phyloP scores from a whole-genome alignment of 139 green algal genomes.

The Chlamydomonas sphaeroides region DNA sequence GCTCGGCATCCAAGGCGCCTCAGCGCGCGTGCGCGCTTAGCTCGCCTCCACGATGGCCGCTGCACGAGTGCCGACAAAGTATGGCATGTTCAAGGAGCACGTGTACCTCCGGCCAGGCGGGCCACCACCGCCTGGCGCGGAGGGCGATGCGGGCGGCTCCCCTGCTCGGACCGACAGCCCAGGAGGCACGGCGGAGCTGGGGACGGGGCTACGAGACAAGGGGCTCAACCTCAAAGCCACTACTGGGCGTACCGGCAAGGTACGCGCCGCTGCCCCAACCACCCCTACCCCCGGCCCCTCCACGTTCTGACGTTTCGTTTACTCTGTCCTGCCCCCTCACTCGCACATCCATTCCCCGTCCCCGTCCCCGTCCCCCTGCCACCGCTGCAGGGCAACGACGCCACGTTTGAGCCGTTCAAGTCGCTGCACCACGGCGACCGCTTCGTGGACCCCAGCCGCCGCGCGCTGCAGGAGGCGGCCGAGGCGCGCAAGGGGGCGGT shows the following conservation, averaged over 20 bases:
- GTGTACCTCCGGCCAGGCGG: conserved; percentile 29
- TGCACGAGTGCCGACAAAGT: conserved; percentile 45
- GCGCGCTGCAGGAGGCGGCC: conserved; percentile 41
- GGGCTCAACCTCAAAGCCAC: conserved; percentile 59
- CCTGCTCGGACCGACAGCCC: no score
- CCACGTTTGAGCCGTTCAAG: conserved; percentile 72
- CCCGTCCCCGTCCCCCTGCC: background rate
- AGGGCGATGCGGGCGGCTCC: background rate
- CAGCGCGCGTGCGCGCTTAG: no score
- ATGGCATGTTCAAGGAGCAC: conserved; percentile 61
- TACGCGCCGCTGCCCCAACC: conserved; percentile 6
- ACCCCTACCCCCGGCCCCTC: no score
- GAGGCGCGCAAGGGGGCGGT: conserved; percentile 55
- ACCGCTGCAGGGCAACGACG: conserved; percentile 60
- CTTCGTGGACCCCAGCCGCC: conserved; percentile 56
- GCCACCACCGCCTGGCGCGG: background rate
- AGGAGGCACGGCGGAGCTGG: background rate
- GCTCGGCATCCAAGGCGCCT: no score
- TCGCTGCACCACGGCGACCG: conserved; percentile 59
- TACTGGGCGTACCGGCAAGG: conserved; percentile 47
- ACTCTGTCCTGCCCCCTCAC: background rate
- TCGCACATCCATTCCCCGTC: no score
- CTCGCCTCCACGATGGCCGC: no score
- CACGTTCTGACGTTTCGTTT: background rate
- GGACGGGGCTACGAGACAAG: conserved; percentile 34